Percentiles rank a stretch among this genome's conserved stretches.
These are phyloP conservation scores for Epichloe bromicola DNA, from an alignment of 2,329 filamentous ascomycete species.

Conservation along the genomic window DNA sequence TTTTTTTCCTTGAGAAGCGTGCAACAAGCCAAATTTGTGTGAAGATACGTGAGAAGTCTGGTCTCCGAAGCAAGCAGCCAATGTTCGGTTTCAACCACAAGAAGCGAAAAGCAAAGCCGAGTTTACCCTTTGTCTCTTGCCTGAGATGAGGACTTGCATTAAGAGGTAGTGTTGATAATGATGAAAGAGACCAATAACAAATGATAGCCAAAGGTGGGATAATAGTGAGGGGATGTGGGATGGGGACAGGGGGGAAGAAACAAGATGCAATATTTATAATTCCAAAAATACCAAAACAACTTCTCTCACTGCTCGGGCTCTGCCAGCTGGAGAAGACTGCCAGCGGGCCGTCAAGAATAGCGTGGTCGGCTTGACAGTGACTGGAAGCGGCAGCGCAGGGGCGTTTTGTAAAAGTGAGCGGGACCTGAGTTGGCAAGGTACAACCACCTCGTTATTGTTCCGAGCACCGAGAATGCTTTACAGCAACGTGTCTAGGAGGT, in stretches of 20 bases:
- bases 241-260: background rate
- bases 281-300: no score
- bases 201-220: background rate
- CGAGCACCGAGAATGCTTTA: background rate
- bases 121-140: no score
- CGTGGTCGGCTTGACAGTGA: background rate
- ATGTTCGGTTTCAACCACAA: no score
- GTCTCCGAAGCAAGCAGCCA: no score
- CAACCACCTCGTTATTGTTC: background rate
- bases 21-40: no score
- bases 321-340: background rate
- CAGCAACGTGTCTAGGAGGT: background rate
- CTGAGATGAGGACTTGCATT: background rate
- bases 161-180: background rate
- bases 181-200: background rate
- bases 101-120: no score
- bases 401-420: background rate
- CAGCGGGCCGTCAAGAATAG: background rate
- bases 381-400: background rate
- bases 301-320: background rate
- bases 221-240: background rate
- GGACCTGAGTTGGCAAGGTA: background rate
- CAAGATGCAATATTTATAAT: background rate
- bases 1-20: background rate
- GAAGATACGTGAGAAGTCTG: no score